Conservation (phyloP, 2,329 filamentous ascomycete genomes). For the Beauveria sp. region DNA sequence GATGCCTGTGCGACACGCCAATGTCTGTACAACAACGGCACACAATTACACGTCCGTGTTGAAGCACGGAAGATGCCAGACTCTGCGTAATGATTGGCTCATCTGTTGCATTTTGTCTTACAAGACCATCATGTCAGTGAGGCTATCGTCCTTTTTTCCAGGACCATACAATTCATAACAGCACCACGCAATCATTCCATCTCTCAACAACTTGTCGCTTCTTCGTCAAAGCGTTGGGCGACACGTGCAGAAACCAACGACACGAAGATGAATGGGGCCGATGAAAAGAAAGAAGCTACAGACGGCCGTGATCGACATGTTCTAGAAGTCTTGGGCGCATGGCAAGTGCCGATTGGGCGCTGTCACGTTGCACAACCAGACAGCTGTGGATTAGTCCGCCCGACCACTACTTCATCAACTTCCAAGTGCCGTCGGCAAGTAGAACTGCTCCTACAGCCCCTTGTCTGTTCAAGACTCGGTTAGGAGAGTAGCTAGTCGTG, state of each 20-base stretch:
- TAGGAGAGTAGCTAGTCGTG: too few relatives aligned
- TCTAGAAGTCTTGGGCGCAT: background rate
- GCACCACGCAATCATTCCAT: too few relatives aligned
- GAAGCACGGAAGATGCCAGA: background rate
- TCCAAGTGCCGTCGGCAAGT: background rate
- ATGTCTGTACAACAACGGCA: background rate
- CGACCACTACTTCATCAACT: background rate
- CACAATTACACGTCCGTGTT: background rate
- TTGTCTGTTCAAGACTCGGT: too few relatives aligned
- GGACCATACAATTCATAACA: background rate
- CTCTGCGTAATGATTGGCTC: background rate
- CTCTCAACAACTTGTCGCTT: too few relatives aligned
- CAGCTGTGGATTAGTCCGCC: background rate
- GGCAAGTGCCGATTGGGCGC: background rate
- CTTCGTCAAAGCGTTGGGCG: too few relatives aligned
- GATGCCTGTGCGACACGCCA: background rate
- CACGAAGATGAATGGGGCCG: too few relatives aligned
- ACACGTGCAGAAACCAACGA: too few relatives aligned
- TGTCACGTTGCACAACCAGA: background rate
- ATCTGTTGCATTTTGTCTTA: background rate
- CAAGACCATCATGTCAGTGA: background rate
- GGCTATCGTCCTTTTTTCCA: background rate
- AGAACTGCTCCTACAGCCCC: background rate
- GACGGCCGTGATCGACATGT: background rate
- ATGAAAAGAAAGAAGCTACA: background rate